Evolutionary conservation across 352 stramenopile genomes (phyloP), one percentile per base, ranked within the genome.

Genomic region (Aphanomyces euteiches): DNA sequence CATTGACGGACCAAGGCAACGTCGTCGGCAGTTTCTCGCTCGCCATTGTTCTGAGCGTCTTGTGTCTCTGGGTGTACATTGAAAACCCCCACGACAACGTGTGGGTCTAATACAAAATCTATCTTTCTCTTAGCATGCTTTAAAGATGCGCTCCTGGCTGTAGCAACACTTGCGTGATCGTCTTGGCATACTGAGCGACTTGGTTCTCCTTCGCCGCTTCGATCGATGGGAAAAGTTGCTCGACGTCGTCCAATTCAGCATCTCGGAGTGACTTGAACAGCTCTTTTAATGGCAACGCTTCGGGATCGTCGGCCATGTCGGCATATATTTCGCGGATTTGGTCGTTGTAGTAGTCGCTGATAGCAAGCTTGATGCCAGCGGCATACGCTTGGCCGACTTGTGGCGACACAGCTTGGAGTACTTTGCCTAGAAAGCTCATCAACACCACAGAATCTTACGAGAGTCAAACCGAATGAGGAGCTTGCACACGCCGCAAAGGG

Each of bases 271-370:
- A 66, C 64, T 92, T 92, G 63, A 95, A 91, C 13, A 93, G 66
- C 85, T 94, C 87, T 73, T 94, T 94, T 4, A 93, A 75, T 66
- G 80, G 74, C 4, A 67, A 70, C 72, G 88, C 75, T 0, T 90
- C 72, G 0, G 76, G 80, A 40, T 87, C 84, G 4, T 72, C 72
- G 34, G 82, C 17, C 45, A 70, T 12, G 17, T 73, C 56, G 56
- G 56, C 83, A 70, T 93, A 90, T n/a, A 95, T 84, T 66, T 95
- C 87, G 17, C 87, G 85, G 57, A 95, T 93, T 67, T 95, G 87
- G 73, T 95, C 87, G 75, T 95, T 95, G 76, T 93, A 95, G 75
- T 92, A 92, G 65, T 95, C 87, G 40, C 81, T 85, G 53, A 93
- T 84, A 3, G 84, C 87, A 66, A 81, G 79, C 72, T 93, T 95